phyloP scores from a whole-genome alignment of 208 protist species.

The Crithidia expoeki region DNA sequence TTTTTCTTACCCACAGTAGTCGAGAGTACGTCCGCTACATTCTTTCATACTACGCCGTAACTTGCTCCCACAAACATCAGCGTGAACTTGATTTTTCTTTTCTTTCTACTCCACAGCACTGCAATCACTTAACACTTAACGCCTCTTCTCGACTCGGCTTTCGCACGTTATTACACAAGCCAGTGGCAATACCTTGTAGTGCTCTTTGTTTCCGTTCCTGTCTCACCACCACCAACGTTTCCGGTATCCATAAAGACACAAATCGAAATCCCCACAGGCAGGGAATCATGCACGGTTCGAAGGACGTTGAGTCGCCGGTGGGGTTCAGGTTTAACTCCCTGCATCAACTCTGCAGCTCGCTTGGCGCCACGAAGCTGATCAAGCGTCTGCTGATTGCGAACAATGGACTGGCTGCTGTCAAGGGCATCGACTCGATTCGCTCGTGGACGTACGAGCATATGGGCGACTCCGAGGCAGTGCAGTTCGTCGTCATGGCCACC shows the following conservation, averaged over 20 bases:
- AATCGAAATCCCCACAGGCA: neutral
- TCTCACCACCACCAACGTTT: neutral
- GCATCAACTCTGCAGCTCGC: slow-evolving; percentile 48
- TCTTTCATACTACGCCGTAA: neutral
- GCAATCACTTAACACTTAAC: neutral
- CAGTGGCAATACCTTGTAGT: neutral
- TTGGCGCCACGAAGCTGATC: slow-evolving; percentile 75
- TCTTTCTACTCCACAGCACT: neutral
- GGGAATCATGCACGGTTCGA: neutral
- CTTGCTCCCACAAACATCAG: slow-evolving; percentile 4
- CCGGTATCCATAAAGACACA: neutral
- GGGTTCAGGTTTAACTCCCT: slow-evolving; percentile 39
- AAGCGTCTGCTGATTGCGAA: slow-evolving; percentile 96
- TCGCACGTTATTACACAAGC: neutral
- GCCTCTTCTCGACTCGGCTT: neutral
- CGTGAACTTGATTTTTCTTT: slow-evolving; percentile 6
- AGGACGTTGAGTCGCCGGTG: slow-evolving; percentile 3
- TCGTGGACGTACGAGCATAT: slow-evolving; percentile 96
- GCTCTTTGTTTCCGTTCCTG: neutral
- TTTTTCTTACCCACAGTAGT: neutral
- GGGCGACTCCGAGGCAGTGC: slow-evolving; percentile 92
- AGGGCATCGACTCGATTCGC: slow-evolving; percentile 97
- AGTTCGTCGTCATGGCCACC: slow-evolving; percentile 98
- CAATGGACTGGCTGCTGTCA: slow-evolving; percentile 98
- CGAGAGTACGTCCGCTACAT: slow-evolving; percentile 1